Conservation (phyloP, 305 asterid species). For the Fraxinus paxiana region DNA sequence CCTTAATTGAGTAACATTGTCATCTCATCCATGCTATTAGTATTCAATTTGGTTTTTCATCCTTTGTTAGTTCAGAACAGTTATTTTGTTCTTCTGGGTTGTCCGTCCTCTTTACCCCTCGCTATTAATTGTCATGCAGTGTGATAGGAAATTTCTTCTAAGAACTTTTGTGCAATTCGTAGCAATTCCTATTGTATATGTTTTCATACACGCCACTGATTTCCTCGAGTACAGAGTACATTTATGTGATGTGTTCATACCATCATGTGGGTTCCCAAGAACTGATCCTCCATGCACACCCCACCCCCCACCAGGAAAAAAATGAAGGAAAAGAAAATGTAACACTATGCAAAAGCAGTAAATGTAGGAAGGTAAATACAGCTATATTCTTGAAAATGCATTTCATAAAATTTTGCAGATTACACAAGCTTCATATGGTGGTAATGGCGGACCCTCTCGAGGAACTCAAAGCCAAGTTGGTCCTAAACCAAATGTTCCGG, state of each 20-base stretch:
- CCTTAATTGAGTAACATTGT: not conserved
- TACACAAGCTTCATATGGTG: constrained; percentile 38
- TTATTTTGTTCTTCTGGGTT: not conserved
- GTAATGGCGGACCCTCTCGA: constrained; percentile 28
- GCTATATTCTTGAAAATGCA: constrained; percentile 23
- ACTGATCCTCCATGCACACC: not conserved
- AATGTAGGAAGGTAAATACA: not conserved
- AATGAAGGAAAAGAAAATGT: not conserved
- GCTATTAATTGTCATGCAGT: not conserved
- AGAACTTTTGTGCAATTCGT: not conserved
- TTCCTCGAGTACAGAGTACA: not conserved
- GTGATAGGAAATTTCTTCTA: not conserved
- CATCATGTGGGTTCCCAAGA: not conserved
- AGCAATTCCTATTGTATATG: not conserved
- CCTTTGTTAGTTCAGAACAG: not conserved
- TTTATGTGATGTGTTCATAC: not conserved
- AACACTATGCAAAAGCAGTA: not conserved
- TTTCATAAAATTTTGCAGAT: constrained; percentile 40
- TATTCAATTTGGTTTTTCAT: not conserved
- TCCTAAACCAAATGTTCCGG: constrained; percentile 24
- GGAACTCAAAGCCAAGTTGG: constrained; percentile 31
- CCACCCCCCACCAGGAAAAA: not conserved
- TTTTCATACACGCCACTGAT: not conserved
- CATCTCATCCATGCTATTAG: not conserved
- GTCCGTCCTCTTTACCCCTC: not conserved